phyloP scores from a whole-genome alignment of 768 basidiomycete species.

The Termitomyces titanicus region DNA sequence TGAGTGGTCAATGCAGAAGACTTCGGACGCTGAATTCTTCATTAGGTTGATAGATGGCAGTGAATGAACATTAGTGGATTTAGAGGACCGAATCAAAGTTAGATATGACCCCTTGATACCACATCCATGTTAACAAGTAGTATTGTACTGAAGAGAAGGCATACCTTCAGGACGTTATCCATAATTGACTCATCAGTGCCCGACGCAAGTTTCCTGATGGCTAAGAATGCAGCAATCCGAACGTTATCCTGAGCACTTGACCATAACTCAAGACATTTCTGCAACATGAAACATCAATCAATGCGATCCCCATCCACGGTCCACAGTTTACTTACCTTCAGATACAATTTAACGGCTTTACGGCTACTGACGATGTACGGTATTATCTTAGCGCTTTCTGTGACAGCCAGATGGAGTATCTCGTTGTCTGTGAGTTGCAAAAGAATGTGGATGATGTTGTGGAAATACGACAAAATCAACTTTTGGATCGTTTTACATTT shows the following conservation, averaged over 20 bases:
- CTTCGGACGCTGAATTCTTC: conserved; percentile 95
- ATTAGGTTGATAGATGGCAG: conserved; percentile 91
- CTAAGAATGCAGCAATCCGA: conserved; percentile 82
- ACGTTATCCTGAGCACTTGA: conserved; percentile 74
- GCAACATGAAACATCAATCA: not conserved
- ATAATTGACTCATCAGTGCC: conserved; percentile 76
- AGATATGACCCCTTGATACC: conserved; percentile 76
- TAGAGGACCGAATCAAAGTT: conserved; percentile 77
- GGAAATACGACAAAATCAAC: conserved; percentile 84
- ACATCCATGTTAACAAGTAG: not conserved
- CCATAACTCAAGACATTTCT: conserved; percentile 88
- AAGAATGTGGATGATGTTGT: conserved; percentile 78
- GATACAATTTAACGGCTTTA: conserved; percentile 80
- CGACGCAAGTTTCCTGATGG: conserved; percentile 75
- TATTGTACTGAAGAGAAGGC: conserved; percentile 9
- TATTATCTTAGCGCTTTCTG: conserved; percentile 84
- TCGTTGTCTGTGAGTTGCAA: conserved; percentile 70
- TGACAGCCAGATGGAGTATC: conserved; percentile 64
- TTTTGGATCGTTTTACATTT: conserved; percentile 87
- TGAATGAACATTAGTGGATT: conserved; percentile 82
- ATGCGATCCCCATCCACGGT: too few relatives aligned
- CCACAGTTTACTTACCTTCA: conserved; percentile 55
- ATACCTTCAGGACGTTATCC: conserved; percentile 84
- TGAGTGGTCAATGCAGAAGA: conserved; percentile 77
- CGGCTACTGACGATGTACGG: conserved; percentile 85